phyloP scores from a whole-genome alignment of 1,139 yeast genomes.

The Pichia sp. region DNA sequence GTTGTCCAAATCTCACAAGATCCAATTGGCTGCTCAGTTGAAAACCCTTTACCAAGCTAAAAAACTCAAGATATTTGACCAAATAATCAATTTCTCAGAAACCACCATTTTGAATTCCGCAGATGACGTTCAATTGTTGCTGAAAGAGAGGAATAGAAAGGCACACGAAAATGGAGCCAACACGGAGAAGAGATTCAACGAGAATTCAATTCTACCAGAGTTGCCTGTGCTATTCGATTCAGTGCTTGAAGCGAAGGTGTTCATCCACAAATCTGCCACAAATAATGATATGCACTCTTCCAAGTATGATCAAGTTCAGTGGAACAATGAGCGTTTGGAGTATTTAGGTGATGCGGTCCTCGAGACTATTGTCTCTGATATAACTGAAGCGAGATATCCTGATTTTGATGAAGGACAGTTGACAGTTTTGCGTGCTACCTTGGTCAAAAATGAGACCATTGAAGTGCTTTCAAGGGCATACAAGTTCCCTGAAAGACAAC shows the following conservation, averaged over 20 bases:
- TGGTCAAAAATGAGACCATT: conserved; percentile 72
- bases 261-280: conserved; percentile 73
- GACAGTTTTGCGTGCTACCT: conserved; percentile 61
- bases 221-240: conserved; percentile 65
- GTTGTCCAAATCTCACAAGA: conserved; percentile 49
- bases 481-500: conserved; percentile 47
- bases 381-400: conserved; percentile 65
- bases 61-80: conserved; percentile 36
- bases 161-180: not conserved
- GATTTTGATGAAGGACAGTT: conserved; percentile 77
- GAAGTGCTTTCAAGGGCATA: conserved; percentile 69
- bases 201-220: conserved; percentile 38
- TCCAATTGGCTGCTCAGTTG: conserved; percentile 56
- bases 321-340: conserved; percentile 88
- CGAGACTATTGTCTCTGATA: conserved; percentile 65
- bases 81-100: conserved; percentile 31
- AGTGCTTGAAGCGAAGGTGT: conserved; percentile 62
- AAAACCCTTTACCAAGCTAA: conserved; percentile 50
- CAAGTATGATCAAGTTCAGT: conserved; percentile 51
- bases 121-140: conserved; percentile 16
- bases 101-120: conserved; percentile 22
- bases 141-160: conserved; percentile 13
- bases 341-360: conserved; percentile 89
- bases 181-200: conserved; percentile 34
- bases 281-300: conserved; percentile 55